Base-by-base conservation (phyloP, 495 filamentous ascomycete species). In the Antarctomyces pellizariae region DNA sequence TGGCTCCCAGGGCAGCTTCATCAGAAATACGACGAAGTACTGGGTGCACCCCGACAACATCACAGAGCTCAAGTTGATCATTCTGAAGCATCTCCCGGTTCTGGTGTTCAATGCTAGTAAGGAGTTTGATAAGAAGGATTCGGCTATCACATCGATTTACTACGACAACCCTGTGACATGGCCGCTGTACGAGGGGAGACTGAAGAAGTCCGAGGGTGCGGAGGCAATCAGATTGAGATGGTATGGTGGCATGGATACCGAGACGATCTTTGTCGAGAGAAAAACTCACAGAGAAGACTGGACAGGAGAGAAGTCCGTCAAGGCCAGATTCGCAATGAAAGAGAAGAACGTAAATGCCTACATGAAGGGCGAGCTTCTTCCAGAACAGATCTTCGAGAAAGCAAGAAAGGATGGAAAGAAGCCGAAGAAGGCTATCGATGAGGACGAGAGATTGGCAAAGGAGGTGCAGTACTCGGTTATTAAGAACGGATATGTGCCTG, bases 21-120 rank as follows among this genome's bases (percentile, higher is more conserved):
- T 99, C 30, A 71, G 86, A 10, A 78, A 99, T 44, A 99, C 86
- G 0, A 99, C 86, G 2, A 99, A 99, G 44, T 99, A 95, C 58
- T 99, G 86, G 86, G 84, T 99, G 26, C 86, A 99, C 39, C 77
- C 76, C 5, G 89, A 99, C 47, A 95, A 99, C 43, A 86, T 99
- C 44, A 95, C 86, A 3, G 86, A 99, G 47, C 49, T 99, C 31
- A 99, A 99, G 48, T 59, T 99, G 43, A 80, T 99, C 35, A 78
- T 99, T 36, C 57, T 97, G 16, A 93, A 97, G 64, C 86, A 99
- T 56, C 60, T 99, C 30, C 86, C 86, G 4, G 86, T 99, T 1
- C 56, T 99, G 5, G 86, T 99, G 2, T 99, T 95, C 61, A 95
- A 95, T 47, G 58, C 89, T 2, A 86, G 66, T 54, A 99, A 99